Percentiles rank a stretch among this genome's conserved stretches.
Evolutionary conservation across 148 eudicot species (phyloP).

Genomic region (Arctostaphylos glauca): DNA sequence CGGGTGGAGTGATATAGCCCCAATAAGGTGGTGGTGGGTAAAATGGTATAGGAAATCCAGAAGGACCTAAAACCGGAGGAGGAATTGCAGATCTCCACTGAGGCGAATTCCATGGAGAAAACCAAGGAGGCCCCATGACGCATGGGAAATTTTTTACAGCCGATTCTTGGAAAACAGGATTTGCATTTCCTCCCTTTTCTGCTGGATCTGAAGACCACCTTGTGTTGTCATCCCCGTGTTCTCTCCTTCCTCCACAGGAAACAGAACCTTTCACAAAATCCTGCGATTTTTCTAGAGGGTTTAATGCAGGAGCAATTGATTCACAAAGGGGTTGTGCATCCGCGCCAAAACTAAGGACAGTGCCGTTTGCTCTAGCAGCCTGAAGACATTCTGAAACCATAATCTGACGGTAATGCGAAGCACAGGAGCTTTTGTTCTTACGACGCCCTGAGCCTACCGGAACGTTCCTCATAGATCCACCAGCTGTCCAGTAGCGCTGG

Average conservation of each 20-base stretch:
- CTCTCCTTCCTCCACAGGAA: slow-evolving; percentile 14
- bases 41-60: slow-evolving; percentile 39
- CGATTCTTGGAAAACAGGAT: slow-evolving; percentile 22
- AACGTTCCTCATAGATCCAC: slow-evolving; percentile 64
- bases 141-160: slow-evolving; percentile 26
- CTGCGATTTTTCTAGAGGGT: slow-evolving; percentile 14
- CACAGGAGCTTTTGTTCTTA: slow-evolving; percentile 43
- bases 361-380: slow-evolving; percentile 23
- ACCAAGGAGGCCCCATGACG: slow-evolving; percentile 35
- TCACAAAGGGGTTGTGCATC: slow-evolving; percentile 29
- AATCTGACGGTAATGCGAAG: slow-evolving; percentile 32
- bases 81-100: slow-evolving; percentile 15
- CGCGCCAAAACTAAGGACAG: background rate
- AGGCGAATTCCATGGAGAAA: slow-evolving; percentile 40
- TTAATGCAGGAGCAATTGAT: slow-evolving; percentile 28
- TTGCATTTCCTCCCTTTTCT: slow-evolving; percentile 26
- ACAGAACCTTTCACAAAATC: slow-evolving; percentile 14
- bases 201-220: slow-evolving; percentile 16
- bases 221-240: slow-evolving; percentile 17
- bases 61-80: slow-evolving; percentile 23
- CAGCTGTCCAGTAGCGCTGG: slow-evolving; percentile 72
- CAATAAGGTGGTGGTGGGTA: slow-evolving; percentile 46
- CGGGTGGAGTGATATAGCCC: slow-evolving; percentile 28
- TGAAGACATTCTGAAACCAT: slow-evolving; percentile 29
- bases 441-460: slow-evolving; percentile 69